Evolutionary conservation across 2,329 filamentous ascomycete species (phyloP), one percentile per base, ranked within the genome.

Genomic region (Diplodia intermedia): DNA sequence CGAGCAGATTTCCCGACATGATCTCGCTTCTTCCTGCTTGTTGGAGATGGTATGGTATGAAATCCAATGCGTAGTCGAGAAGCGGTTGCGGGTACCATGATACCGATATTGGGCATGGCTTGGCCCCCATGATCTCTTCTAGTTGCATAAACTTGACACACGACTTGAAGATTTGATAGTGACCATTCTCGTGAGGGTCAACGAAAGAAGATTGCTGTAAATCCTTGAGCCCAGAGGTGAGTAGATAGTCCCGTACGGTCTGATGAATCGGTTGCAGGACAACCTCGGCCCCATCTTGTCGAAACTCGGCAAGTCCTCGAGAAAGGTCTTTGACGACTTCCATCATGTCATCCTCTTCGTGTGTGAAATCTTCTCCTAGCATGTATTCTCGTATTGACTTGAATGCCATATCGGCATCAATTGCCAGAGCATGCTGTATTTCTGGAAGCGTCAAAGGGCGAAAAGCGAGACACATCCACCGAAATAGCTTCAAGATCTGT

Each of bases 281-380:
- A 4, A 6, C 0, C 26, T 57, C 0, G 4, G 3, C 0, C 2
- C 20, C 5, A 2, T n/a, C 0, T 4, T 0, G 4, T 9, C 33
- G 54, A 15, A 57, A 57, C n/a, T 57, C 54, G 4, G 36, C 54
- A n/a, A 57, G n/a, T 3, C 54, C 54, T 38, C 15, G 20, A 5
- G 54, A 40, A 1, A 57, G 5, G 14, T 38, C 5, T 18, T 57
- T 57, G 33, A 57, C 20, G 26, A 57, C 33, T 0, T 57, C 20
- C 0, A 4, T 8, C 12, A 57, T 12, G 6, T 40, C 54, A 4
- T 38, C 4, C n/a, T 23, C 1, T 11, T 26, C 8, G 4, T 2
- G 8, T 1, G 9, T 38, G 11, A 43, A 18, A 18, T 40, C 14
- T 5, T 15, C 1, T 15, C 33, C 12, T 18, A 0, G 14, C 11